Base-by-base conservation (phyloP, 2,329 filamentous ascomycete species). In the Penicillium thymicola region DNA sequence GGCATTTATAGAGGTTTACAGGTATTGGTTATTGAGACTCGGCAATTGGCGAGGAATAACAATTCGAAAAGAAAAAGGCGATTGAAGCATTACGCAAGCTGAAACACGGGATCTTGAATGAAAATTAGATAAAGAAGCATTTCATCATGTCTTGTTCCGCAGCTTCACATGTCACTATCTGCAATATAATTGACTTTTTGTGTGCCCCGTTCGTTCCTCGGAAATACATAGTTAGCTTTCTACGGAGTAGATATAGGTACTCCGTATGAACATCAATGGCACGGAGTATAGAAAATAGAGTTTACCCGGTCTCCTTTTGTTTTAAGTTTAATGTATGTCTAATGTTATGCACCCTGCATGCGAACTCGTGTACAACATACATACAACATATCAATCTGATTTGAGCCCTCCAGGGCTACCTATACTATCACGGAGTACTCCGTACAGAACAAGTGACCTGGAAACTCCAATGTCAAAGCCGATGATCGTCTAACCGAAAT, bases 171-270 rank as follows among this genome's bases (percentile, higher is more conserved):
- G 55, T 11, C 10, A 43, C 25, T 43, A 16, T 25, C 10, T 45
- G 51, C 57, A 61, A 59, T 60, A 21, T 59, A 58, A 58, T 64
- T 59, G 44, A 60, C 30, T 62, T 63, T 63, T 21, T 5, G 21
- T 54, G 44, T 55, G 58, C 47, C 55, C 48, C 58, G 56, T 55
- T 56, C 54, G 51, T 47, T 59, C 51, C 52, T 42, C 14, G n/a
- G n/a, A 34, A 18, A 32, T 45, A 9, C 13, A n/a, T n/a, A n/a
- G n/a, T 13, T 13, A n/a, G 41, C 16, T 25, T 21, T 14, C 23
- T 18, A 21, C 21, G 21, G 21, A 21, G 21, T 21, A 32, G 28
- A 32, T 5, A 28, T 11, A 11, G 8, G 23, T 2, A 9, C 9
- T 27, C 16, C 41, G 41, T 32, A 27, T 45, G 5, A 27, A 25